Evolutionary conservation across 257 asterid genomes (phyloP).

Genomic region (Nicotiana attenuata): DNA sequence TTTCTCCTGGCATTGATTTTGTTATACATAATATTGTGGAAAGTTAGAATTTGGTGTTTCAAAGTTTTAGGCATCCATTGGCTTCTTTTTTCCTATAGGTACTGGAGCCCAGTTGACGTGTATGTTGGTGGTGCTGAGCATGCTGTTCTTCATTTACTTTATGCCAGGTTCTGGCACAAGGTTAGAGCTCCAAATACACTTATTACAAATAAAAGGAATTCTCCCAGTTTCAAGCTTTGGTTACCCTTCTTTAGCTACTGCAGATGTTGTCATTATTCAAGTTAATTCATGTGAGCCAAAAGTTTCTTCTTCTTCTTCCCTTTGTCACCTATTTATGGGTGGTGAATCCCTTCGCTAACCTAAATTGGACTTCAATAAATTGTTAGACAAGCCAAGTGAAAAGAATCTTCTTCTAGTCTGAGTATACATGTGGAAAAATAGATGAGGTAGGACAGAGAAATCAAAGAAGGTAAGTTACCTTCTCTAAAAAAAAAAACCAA

Average conservation of each 20-base stretch:
- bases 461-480: too few species aligned
- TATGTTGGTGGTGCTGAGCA: slow-evolving; percentile 99
- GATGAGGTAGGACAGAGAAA: neutral
- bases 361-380: neutral
- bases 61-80: neutral
- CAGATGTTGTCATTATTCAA: neutral
- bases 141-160: slow-evolving; percentile 99
- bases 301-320: slow-evolving; percentile 2
- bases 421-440: neutral
- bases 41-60: neutral
- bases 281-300: neutral
- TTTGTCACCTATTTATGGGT: neutral
- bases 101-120: slow-evolving; percentile 98
- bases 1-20: neutral
- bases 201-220: slow-evolving; percentile 4
- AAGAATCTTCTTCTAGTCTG: neutral
- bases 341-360: neutral
- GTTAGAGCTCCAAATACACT: slow-evolving; percentile 29
- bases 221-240: slow-evolving; percentile 6
- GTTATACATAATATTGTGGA: neutral
- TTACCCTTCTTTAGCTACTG: neutral
- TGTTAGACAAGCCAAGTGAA: neutral
- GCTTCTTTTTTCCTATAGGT: slow-evolving; percentile 42
- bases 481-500: too few species aligned
- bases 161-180: slow-evolving; percentile 99